Evolutionary conservation across 2,329 filamentous ascomycete genomes (phyloP).

Genomic region (Penicillium brevicompactum): DNA sequence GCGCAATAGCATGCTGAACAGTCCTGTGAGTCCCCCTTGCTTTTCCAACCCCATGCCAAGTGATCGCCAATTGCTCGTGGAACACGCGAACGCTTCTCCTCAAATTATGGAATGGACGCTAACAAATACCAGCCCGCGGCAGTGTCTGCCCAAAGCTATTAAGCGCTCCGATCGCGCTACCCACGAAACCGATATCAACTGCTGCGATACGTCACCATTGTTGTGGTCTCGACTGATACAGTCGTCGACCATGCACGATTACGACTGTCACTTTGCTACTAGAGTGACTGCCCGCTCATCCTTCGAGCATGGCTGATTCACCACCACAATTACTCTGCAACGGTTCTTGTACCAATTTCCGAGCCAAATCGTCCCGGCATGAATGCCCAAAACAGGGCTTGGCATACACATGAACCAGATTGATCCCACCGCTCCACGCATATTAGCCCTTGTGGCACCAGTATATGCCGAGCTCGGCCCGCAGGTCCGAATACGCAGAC

Average conservation of each 20-base stretch:
- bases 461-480: not conserved
- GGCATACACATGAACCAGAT: conserved; percentile 2
- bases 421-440: conserved; percentile 3
- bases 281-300: not conserved
- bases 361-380: conserved; percentile 3
- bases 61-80: conserved; percentile 18
- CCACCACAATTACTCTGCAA: not conserved
- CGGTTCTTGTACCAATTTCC: not conserved
- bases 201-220: conserved; percentile 13
- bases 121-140: conserved; percentile 42
- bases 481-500: not conserved
- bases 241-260: not conserved
- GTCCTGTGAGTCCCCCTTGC: conserved; percentile 70
- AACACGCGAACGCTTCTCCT: conserved; percentile 21
- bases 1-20: conserved; percentile 92
- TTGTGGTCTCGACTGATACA: conserved; percentile 7
- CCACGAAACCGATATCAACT: conserved; percentile 7
- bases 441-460: not conserved
- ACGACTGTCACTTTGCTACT: not conserved
- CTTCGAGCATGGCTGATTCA: conserved; percentile 1
- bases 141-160: conserved; percentile 49
- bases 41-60: conserved; percentile 24
- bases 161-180: conserved; percentile 16
- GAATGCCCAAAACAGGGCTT: conserved; percentile 4
- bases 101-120: conserved; percentile 10